Conservation (phyloP, 768 basidiomycete species). For the Lactarius vividus region DNA sequence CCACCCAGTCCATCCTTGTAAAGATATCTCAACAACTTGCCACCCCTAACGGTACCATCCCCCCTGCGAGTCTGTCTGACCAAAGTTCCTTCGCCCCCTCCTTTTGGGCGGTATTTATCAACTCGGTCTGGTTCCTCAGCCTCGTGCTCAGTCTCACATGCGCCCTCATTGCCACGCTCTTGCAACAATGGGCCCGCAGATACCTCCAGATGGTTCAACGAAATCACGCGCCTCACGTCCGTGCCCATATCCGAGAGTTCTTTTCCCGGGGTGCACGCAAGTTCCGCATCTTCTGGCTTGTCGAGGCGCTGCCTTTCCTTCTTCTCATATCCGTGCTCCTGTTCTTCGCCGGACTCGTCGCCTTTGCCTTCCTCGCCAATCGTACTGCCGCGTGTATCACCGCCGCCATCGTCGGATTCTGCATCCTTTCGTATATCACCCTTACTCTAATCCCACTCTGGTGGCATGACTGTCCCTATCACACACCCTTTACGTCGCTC, state of each 20-base stretch:
- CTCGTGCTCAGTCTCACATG: background rate
- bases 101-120: background rate
- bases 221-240: background rate
- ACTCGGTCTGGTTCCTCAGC: conserved; percentile 3
- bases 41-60: background rate
- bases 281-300: conserved; percentile 41
- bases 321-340: background rate
- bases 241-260: conserved; percentile 4
- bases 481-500: background rate
- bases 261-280: conserved; percentile 41
- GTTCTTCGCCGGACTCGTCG: conserved; percentile 3
- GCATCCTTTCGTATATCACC: background rate
- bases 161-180: background rate
- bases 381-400: background rate
- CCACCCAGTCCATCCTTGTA: background rate
- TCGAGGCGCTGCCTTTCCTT: conserved; percentile 35
- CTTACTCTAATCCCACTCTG: background rate
- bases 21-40: background rate
- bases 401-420: background rate
- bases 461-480: background rate
- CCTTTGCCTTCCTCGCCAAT: conserved; percentile 6
- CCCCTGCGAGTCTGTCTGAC: too few relatives aligned
- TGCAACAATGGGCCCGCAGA: conserved; percentile 5
- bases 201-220: background rate
- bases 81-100: background rate